Conservation (phyloP, 768 basidiomycete genomes). For the Brasilioporus rufonigricans region DNA sequence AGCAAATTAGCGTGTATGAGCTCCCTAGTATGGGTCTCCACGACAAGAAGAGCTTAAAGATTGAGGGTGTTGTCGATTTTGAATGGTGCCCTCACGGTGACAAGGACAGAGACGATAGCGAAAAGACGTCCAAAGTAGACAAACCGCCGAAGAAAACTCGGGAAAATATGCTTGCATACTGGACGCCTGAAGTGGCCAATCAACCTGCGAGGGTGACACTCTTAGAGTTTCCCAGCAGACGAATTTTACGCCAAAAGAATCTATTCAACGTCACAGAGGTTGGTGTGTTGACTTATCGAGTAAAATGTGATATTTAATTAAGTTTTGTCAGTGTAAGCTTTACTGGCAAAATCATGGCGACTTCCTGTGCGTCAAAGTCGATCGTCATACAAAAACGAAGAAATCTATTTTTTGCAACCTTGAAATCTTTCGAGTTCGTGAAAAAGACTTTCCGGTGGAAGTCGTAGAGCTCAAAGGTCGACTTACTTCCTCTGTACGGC, state of each 20-base stretch:
- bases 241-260: conserved; percentile 89
- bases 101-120: conserved; percentile 75
- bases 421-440: conserved; percentile 95
- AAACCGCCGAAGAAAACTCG: conserved; percentile 60
- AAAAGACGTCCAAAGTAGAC: conserved; percentile 38
- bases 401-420: conserved; percentile 98
- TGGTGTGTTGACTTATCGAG: conserved; percentile 28
- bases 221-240: conserved; percentile 82
- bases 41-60: conserved; percentile 95
- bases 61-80: conserved; percentile 96
- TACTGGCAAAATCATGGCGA: conserved; percentile 99
- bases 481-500: background rate
- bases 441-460: conserved; percentile 97
- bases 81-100: conserved; percentile 97
- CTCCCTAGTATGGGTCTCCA: conserved; percentile 91
- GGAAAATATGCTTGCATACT: conserved; percentile 95
- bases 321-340: conserved; percentile 76
- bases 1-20: conserved; percentile 96
- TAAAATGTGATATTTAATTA: background rate
- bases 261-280: conserved; percentile 98
- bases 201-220: conserved; percentile 97
- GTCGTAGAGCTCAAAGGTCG: conserved; percentile 95
- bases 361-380: conserved; percentile 98
- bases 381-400: conserved; percentile 97
- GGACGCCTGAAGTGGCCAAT: conserved; percentile 96